phyloP scores from a whole-genome alignment of 139 green algal genomes.

The Haematococcus sp. region DNA sequence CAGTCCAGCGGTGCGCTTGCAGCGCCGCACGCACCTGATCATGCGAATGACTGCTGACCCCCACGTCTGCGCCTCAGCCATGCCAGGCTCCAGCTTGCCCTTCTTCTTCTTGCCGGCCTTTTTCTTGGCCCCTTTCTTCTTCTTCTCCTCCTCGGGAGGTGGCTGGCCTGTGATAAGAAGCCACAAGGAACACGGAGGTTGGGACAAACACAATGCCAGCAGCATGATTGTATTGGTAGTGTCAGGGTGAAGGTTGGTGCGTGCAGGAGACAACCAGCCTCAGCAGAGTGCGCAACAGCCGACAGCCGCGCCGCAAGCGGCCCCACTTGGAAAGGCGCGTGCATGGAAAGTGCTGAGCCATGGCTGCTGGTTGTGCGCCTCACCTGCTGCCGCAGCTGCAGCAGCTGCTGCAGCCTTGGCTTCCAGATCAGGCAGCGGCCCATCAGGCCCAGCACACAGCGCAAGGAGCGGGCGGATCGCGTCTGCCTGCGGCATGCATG shows the following conservation, averaged over 20 bases:
- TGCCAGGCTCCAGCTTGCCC: conserved; percentile 41
- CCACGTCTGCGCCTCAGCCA: conserved; percentile 35
- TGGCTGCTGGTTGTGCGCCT: no score
- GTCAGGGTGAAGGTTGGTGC: no score
- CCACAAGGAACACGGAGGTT: background rate
- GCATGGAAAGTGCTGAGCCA: no score
- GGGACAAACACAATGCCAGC: no score
- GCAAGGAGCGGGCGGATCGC: conserved; percentile 27
- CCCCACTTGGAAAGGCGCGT: no score
- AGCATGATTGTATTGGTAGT: no score
- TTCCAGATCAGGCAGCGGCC: conserved; percentile 39
- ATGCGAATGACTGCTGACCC: conserved; percentile 29
- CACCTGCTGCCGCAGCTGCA: background rate
- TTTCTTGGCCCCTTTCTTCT: conserved; percentile 15
- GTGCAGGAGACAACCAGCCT: no score
- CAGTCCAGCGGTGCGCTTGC: no score
- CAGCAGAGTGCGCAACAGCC: no score
- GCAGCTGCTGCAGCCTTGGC: conserved; percentile 12
- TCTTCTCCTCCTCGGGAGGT: background rate
- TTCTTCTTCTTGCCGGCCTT: conserved; percentile 44
- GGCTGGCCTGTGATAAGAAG: background rate
- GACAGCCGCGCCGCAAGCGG: no score
- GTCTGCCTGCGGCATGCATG: conserved; percentile 14
- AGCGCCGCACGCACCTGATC: conserved; percentile 17
- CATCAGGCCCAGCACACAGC: conserved; percentile 38